These are phyloP conservation scores for Kernera saxatilis DNA, from an alignment of 345 rosid genomes.

Conservation along the genomic window DNA sequence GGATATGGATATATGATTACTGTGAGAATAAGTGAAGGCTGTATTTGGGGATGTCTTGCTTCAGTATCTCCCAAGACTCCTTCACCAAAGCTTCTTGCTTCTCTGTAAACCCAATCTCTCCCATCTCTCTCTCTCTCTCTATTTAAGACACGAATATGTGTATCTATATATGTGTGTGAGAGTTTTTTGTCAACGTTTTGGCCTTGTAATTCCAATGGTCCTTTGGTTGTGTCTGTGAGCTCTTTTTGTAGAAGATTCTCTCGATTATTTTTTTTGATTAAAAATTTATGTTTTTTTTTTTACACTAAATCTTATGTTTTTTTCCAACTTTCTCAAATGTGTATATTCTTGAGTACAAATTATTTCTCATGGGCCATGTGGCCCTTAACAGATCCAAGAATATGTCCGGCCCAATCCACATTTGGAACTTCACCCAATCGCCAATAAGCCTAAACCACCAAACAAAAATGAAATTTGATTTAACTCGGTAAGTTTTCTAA, in stretches of 20 bases:
- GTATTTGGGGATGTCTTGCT: conserved; percentile 45
- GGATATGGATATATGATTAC: conserved; percentile 9
- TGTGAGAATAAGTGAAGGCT: conserved; percentile 45
- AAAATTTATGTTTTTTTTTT: no score
- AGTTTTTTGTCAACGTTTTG: neutral
- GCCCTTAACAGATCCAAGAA: neutral
- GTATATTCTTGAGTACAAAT: no score
- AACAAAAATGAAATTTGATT: neutral
- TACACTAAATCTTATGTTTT: no score
- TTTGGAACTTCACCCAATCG: neutral
- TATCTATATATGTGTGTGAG: neutral
- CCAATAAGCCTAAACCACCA: neutral
- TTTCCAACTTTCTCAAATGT: no score
- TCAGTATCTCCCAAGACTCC: conserved; percentile 59
- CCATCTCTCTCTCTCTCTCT: conserved; percentile 32
- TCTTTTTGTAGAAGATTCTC: conserved; percentile 1
- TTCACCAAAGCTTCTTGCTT: conserved; percentile 59
- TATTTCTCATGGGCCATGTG: neutral
- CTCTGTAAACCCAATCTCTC: conserved; percentile 42
- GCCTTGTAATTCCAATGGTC: neutral
- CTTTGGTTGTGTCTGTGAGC: neutral
- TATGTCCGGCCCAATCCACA: conserved; percentile 4
- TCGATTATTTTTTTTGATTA: neutral
- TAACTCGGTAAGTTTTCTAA: neutral
- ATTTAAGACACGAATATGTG: neutral